A percentile compares a stretch with the other conserved stretches of the same genome.
Evolutionary conservation across 805 yeast species (phyloP).

Genomic region (Naumovozyma dairenensis): DNA sequence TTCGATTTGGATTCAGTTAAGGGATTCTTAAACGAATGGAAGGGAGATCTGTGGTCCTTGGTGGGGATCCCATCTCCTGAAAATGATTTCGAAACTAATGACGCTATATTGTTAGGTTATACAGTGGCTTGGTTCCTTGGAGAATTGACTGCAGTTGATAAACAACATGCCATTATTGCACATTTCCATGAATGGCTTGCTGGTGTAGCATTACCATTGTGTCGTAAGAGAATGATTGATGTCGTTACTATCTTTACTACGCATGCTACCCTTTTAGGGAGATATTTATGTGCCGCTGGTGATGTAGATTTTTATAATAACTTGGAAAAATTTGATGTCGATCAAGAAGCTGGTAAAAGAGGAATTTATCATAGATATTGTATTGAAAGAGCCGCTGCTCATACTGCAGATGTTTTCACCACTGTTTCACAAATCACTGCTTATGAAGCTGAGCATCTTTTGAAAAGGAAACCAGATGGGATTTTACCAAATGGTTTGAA

Average conservation of each 20-base stretch:
- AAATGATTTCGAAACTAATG: constrained; percentile 79
- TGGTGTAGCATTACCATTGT: constrained; percentile 87
- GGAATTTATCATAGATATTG: constrained; percentile 97
- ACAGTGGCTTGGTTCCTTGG: constrained; percentile 96
- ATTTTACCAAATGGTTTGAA: constrained; percentile 94
- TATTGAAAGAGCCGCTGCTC: constrained; percentile 93
- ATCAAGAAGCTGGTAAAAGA: constrained; percentile 94
- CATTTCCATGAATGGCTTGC: constrained; percentile 99
- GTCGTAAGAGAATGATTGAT: constrained; percentile 84
- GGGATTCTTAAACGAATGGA: constrained; percentile 79
- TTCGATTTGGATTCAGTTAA: constrained; percentile 77
- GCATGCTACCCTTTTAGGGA: constrained; percentile 90
- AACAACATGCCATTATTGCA: constrained; percentile 78
- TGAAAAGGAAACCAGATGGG: constrained; percentile 95
- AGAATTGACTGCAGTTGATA: constrained; percentile 76
- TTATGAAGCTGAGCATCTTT: constrained; percentile 81
- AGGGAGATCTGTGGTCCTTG: constrained; percentile 78
- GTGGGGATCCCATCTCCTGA: constrained; percentile 93
- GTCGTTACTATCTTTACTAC: constrained; percentile 94
- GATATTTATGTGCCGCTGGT: constrained; percentile 95
- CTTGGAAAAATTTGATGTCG: constrained; percentile 81
- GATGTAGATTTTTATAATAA: constrained; percentile 93
- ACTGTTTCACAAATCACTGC: constrained; percentile 98
- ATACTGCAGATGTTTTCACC: constrained; percentile 91
- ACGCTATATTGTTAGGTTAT: constrained; percentile 87